Conservation (phyloP, 139 green algal species). For the Coelastrella sp. region DNA sequence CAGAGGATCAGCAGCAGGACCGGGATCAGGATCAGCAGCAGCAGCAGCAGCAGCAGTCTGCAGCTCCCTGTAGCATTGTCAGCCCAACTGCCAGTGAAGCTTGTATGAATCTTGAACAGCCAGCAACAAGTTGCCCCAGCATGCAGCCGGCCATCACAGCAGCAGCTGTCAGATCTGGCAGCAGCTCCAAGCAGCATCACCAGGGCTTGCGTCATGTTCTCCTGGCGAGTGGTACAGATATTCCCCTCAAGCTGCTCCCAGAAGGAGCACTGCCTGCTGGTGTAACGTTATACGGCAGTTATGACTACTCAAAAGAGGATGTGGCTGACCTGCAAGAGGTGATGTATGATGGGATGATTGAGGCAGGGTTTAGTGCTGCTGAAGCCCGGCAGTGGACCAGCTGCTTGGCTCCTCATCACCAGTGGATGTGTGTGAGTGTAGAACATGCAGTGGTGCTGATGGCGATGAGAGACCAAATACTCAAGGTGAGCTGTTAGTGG, state of each 20-base stretch:
- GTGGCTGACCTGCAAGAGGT: neutral
- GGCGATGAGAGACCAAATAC: conserved; percentile 5
- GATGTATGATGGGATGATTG: conserved; percentile 29
- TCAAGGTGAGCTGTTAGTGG: conserved; percentile 43
- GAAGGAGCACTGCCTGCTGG: conserved; percentile 6
- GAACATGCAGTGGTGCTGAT: conserved; percentile 42
- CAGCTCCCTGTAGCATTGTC: too few relatives aligned
- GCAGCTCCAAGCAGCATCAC: neutral
- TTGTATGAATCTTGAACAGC: too few relatives aligned
- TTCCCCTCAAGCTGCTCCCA: conserved; percentile 34
- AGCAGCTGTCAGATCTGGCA: neutral
- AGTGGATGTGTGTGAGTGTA: conserved; percentile 41
- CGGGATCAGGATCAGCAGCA: neutral
- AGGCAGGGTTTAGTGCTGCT: neutral
- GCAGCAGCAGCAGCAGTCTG: neutral
- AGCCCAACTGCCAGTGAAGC: too few relatives aligned
- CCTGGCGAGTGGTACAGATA: conserved; percentile 36
- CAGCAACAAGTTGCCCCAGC: neutral
- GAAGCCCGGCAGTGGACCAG: neutral
- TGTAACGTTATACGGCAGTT: conserved; percentile 35
- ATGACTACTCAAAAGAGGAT: neutral
- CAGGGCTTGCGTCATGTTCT: conserved; percentile 21
- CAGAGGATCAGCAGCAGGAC: neutral
- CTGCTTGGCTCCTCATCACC: conserved; percentile 38
- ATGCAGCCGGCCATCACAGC: neutral